Conservation (phyloP, 2,329 filamentous ascomycete species). For the Penicillium freii region DNA sequence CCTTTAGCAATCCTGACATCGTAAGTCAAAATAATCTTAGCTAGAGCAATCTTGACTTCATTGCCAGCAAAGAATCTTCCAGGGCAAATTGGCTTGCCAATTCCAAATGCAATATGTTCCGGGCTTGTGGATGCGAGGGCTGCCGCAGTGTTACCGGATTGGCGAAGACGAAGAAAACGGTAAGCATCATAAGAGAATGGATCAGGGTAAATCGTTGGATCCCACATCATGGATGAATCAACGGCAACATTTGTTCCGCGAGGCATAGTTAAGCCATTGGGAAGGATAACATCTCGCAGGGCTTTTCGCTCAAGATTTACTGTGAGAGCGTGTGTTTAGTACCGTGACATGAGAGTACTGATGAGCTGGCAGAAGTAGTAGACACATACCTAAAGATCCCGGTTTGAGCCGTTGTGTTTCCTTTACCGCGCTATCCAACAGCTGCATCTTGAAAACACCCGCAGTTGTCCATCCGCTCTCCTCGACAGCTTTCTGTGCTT, state of each 20-base stretch:
- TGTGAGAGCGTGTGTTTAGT: background rate
- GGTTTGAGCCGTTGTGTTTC: conserved; percentile 17
- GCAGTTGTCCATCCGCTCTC: conserved; percentile 10
- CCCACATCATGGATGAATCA: background rate
- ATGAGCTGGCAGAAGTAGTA: background rate
- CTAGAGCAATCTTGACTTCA: conserved; percentile 27
- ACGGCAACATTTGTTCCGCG: background rate
- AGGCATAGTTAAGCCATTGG: background rate
- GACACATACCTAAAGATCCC: background rate
- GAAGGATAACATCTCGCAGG: background rate
- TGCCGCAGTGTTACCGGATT: background rate
- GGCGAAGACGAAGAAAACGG: background rate
- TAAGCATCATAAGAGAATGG: background rate
- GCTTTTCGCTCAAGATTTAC: background rate
- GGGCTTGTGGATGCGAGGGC: background rate
- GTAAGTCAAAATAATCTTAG: background rate
- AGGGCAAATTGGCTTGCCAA: conserved; percentile 29
- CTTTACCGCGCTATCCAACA: conserved; percentile 20
- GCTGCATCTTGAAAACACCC: conserved; percentile 21
- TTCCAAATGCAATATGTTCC: conserved; percentile 23
- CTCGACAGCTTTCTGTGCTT: conserved; percentile 5
- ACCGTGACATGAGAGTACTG: background rate
- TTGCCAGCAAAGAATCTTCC: conserved; percentile 31
- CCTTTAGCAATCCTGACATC: background rate
- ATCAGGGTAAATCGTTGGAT: background rate